Percentiles rank a stretch among this genome's conserved stretches.
phyloP scores from a whole-genome alignment of 2,329 filamentous ascomycete species.

The Fusarium sp. region DNA sequence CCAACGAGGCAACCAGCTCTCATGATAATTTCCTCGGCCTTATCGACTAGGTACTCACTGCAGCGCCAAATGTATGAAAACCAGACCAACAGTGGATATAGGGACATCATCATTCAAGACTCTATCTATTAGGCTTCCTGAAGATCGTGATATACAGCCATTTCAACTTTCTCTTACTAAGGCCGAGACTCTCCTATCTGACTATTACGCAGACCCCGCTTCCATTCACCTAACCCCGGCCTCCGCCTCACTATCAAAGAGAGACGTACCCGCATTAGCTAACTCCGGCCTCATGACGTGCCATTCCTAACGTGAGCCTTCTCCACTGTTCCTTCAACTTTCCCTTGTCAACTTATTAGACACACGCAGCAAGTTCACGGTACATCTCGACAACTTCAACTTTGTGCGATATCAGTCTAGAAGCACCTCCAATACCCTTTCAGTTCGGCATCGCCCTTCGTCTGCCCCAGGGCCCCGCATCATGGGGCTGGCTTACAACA shows the following conservation, averaged over 20 bases:
- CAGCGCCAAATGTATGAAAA: not conserved
- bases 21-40: not conserved
- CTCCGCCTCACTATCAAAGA: conserved; percentile 18
- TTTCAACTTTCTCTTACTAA: not conserved
- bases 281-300: conserved; percentile 41
- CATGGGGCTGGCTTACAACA: conserved; percentile 93
- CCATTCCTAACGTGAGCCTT: conserved; percentile 8
- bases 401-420: not conserved
- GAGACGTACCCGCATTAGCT: conserved; percentile 9
- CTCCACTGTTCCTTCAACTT: conserved; percentile 13
- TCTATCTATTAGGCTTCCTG: not conserved
- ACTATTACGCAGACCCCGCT: conserved; percentile 3
- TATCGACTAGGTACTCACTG: not conserved
- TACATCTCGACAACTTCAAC: not conserved
- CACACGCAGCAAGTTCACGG: not conserved
- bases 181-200: not conserved
- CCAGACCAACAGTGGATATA: not conserved
- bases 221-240: not conserved
- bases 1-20: not conserved
- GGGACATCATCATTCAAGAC: not conserved
- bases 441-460: not conserved
- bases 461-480: conserved; percentile 33
- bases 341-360: conserved; percentile 3
- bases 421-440: not conserved
- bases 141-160: not conserved